Base-by-base conservation (phyloP, 768 basidiomycete species). In the Cystofilobasidium capitatum region DNA sequence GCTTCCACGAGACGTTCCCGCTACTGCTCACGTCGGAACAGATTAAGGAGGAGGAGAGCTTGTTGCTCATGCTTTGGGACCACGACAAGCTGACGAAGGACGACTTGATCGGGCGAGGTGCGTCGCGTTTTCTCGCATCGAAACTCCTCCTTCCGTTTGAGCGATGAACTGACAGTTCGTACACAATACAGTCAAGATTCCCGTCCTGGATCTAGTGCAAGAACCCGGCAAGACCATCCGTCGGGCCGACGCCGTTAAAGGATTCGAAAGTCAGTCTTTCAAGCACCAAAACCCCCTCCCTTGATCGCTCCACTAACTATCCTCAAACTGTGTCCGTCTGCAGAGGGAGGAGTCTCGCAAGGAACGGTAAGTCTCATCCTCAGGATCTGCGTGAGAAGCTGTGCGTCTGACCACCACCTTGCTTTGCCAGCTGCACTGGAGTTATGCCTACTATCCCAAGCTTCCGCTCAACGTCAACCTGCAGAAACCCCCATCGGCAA, bases 31-130 rank as follows among this genome's bases (percentile, higher is more conserved):
- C 83, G 10, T 80, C 81, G 44, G 81, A 85, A 42, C 86, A 87
- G 67, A 76, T 87, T 57, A 83, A 87, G 71, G 81, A 84, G 0
- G 81, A 85, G 65, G 88, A 90, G 75, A 79, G 79, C 64, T 75
- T 87, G 29, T 80, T 80, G n/a, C 76, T 85, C 24, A 86, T 87
- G 78, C 76, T 88, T 2, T 88, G 86, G 86, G 87, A 88, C 73
- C 85, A 83, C 10, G 86, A 87, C 80, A 77, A 71, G 9, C 35
- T 73, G 29, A 68, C 49, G 31, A 62, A 55, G 42, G 81, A 80
- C 70, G 82, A 83, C 71, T 72, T 81, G 14, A 78, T 81, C 40
- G 81, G 81, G 2, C 76, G 81, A 33, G 75, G 59, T 61, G 44
- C 13, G 59, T 61, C 36, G 20, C 40, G 37, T 3, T 7, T 31